Conservation (phyloP, 192 early-diverging fungal genomes). For the Entomortierella lignicola region DNA sequence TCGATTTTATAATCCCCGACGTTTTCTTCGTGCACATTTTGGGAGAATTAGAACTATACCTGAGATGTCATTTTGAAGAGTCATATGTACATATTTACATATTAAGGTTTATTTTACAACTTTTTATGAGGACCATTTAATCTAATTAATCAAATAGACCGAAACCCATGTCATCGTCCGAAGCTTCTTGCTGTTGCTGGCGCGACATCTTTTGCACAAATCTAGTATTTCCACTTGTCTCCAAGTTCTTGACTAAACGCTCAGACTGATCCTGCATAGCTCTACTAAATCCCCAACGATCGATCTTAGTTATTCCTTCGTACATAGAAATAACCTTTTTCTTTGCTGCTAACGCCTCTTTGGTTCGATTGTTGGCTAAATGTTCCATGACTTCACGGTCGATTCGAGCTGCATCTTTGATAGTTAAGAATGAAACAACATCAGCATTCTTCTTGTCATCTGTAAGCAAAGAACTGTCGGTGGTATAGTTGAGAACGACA, state of each 20-base stretch:
- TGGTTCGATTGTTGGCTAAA: conserved; percentile 39
- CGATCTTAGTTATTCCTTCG: conserved; percentile 5
- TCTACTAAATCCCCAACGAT: conserved; percentile 26
- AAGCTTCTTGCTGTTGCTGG: conserved; percentile 29
- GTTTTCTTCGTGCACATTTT: too few relatives aligned
- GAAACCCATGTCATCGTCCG: conserved; percentile 20
- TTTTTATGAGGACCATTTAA: too few relatives aligned
- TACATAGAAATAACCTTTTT: conserved; percentile 35
- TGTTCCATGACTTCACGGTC: conserved; percentile 33
- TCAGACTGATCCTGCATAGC: conserved; percentile 32
- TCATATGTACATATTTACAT: too few relatives aligned
- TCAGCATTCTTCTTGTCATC: conserved; percentile 36
- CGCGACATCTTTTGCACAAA: conserved; percentile 11
- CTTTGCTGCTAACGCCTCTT: conserved; percentile 27
- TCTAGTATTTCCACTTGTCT: conserved; percentile 24
- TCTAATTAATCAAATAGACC: conserved; percentile 30
- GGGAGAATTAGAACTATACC: too few relatives aligned
- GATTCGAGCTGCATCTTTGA: conserved; percentile 29
- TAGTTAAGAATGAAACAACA: conserved; percentile 32
- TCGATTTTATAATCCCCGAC: too few relatives aligned
- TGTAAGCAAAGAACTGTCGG: conserved; percentile 17
- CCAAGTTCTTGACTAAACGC: conserved; percentile 30
- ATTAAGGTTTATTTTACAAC: too few relatives aligned
- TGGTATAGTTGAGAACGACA: conserved; percentile 32
- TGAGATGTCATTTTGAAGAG: too few relatives aligned